Conservation (phyloP, 257 asterid species). For the Nicotiana sylvestris region DNA sequence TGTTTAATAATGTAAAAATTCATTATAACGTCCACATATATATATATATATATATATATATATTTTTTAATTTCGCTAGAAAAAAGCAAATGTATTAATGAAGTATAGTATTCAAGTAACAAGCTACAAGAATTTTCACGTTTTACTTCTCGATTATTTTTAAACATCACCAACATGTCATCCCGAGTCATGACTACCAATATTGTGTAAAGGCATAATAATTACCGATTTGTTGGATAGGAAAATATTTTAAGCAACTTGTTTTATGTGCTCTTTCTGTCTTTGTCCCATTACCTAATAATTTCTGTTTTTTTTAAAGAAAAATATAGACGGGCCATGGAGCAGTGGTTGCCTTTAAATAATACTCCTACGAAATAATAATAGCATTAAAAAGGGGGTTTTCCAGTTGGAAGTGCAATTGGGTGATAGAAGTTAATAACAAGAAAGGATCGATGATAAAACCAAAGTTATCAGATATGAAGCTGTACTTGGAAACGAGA, state of each 20-base stretch:
- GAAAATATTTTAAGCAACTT: neutral
- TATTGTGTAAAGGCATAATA: neutral
- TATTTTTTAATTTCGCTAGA: too few relatives aligned
- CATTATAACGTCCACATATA: too few relatives aligned
- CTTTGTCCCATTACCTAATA: neutral
- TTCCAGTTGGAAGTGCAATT: neutral
- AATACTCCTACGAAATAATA: neutral
- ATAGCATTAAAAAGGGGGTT: neutral
- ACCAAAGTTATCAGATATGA: neutral
- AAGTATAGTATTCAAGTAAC: neutral
- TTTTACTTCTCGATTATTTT: neutral
- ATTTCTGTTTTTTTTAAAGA: neutral
- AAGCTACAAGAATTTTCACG: neutral
- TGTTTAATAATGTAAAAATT: too few relatives aligned
- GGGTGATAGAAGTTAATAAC: neutral
- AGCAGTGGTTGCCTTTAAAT: neutral
- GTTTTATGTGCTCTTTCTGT: neutral
- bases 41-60: too few relatives aligned
- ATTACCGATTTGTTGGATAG: neutral
- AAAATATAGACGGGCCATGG: neutral
- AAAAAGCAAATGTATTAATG: too few relatives aligned
- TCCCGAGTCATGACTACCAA: neutral
- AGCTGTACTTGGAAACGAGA: neutral
- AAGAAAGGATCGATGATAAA: neutral
- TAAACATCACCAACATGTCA: constrained; percentile 10